These are phyloP conservation scores for Senna tora DNA, from an alignment of 306 rosid genomes.

Conservation along the genomic window DNA sequence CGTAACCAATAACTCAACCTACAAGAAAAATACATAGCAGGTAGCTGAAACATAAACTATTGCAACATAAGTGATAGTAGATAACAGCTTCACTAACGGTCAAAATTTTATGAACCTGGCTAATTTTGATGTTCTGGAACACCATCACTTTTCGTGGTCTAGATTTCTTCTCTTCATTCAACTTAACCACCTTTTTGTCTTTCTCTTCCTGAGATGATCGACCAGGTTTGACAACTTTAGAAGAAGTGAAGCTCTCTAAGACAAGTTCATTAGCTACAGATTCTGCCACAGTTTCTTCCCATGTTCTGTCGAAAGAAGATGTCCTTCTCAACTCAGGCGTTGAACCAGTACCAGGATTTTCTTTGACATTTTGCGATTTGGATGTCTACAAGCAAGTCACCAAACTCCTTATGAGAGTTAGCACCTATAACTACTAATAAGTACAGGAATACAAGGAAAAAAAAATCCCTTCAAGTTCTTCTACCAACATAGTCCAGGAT, in stretches of 20 bases:
- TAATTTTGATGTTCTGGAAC: slow-evolving; percentile 90
- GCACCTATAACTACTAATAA: slow-evolving; percentile 7
- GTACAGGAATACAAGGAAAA: background rate
- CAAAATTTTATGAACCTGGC: slow-evolving; percentile 70
- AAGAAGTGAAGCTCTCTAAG: slow-evolving; percentile 61
- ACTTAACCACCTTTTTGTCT: slow-evolving; percentile 67
- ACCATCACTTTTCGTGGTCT: slow-evolving; percentile 85
- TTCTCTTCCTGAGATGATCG: slow-evolving; percentile 61
- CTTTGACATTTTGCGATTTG: slow-evolving; percentile 58
- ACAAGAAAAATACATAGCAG: slow-evolving; percentile 26
- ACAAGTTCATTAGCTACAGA: slow-evolving; percentile 81
- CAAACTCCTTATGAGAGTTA: slow-evolving; percentile 26
- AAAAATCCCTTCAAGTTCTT: slow-evolving; percentile 20
- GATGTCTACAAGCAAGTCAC: slow-evolving; percentile 65
- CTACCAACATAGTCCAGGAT: slow-evolving; percentile 16
- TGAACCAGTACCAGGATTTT: slow-evolving; percentile 46
- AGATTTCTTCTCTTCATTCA: slow-evolving; percentile 71
- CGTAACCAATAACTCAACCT: slow-evolving; percentile 88
- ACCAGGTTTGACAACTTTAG: slow-evolving; percentile 76
- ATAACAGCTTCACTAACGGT: slow-evolving; percentile 22
- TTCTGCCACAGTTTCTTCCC: slow-evolving; percentile 90
- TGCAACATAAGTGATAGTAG: slow-evolving; percentile 7
- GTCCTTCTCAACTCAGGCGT: slow-evolving; percentile 66
- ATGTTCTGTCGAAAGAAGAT: slow-evolving; percentile 74
- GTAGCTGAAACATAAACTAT: slow-evolving; percentile 25